phyloP scores from a whole-genome alignment of 1,139 yeast genomes.

The Suhomyces ambrosiae region DNA sequence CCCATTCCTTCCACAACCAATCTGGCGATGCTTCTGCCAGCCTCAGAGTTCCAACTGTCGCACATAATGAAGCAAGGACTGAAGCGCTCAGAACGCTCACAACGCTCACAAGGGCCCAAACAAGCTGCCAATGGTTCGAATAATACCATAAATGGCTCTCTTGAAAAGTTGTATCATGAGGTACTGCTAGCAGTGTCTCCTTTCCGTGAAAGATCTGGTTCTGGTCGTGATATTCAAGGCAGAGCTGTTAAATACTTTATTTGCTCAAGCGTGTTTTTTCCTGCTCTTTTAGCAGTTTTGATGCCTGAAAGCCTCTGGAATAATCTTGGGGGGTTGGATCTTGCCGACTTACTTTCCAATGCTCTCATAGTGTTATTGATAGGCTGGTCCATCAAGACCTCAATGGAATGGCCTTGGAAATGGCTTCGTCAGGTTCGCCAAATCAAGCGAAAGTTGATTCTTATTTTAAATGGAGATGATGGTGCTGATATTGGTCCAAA shows the following conservation, averaged over 20 bases:
- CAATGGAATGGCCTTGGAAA: conserved; percentile 41
- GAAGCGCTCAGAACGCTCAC: background rate
- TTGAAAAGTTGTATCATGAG: conserved; percentile 9
- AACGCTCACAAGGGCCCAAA: background rate
- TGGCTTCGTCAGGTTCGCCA: conserved; percentile 32
- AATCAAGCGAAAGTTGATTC: conserved; percentile 20
- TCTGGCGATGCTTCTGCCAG: too few relatives aligned
- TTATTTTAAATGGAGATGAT: background rate
- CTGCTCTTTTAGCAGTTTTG: conserved; percentile 16
- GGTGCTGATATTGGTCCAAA: conserved; percentile 10
- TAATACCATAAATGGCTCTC: background rate
- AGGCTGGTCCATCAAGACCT: conserved; percentile 30
- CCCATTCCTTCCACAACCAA: too few relatives aligned
- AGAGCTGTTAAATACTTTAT: conserved; percentile 15
- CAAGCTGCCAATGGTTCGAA: background rate
- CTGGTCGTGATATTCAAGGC: conserved; percentile 8
- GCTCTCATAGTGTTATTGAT: conserved; percentile 29
- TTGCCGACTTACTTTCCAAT: conserved; percentile 30
- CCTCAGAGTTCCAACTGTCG: too few relatives aligned
- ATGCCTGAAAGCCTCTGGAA: conserved; percentile 16
- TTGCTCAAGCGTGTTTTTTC: conserved; percentile 15
- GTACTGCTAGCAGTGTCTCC: conserved; percentile 13
- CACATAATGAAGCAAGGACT: too few relatives aligned
- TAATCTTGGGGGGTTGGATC: conserved; percentile 11
- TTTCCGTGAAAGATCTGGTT: conserved; percentile 6